A percentile compares a stretch with the other conserved stretches of the same genome.
Conservation (phyloP, 371 early-diverging fungal species). For the Thermomucor indicae-seudaticae region DNA sequence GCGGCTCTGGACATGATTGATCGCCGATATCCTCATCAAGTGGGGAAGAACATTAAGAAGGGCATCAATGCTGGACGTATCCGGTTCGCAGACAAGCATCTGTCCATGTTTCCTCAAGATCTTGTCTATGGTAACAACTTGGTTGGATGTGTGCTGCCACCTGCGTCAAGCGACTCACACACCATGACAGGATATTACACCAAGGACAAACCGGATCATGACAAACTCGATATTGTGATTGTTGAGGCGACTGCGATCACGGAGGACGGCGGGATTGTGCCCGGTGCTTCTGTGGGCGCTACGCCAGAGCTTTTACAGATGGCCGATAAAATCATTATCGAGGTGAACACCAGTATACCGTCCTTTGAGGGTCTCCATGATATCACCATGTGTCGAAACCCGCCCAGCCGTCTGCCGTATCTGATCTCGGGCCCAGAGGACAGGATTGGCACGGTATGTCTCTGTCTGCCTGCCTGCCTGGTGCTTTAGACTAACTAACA, state of each 20-base stretch:
- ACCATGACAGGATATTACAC: conserved; percentile 31
- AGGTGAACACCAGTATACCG: conserved; percentile 51
- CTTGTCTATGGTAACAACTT: conserved; percentile 38
- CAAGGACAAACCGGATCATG: conserved; percentile 36
- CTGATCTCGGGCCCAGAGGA: conserved; percentile 46
- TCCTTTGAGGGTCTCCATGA: conserved; percentile 53
- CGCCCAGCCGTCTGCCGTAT: conserved; percentile 46
- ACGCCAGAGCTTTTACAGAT: conserved; percentile 49
- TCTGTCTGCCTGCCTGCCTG: background rate
- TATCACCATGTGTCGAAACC: conserved; percentile 30
- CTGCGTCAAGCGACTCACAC: background rate
- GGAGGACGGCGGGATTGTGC: conserved; percentile 50
- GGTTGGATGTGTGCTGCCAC: background rate
- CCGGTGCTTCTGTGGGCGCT: conserved; percentile 52
- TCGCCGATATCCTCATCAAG: conserved; percentile 53
- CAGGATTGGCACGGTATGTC: conserved; percentile 43
- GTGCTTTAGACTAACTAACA: background rate
- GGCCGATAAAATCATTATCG: conserved; percentile 49
- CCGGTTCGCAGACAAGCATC: conserved; percentile 53
- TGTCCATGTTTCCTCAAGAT: conserved; percentile 54
- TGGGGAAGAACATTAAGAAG: conserved; percentile 46
- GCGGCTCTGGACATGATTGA: conserved; percentile 47
- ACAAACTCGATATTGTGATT: conserved; percentile 46
- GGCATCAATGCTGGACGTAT: conserved; percentile 49
- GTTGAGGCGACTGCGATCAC: conserved; percentile 53